Base-by-base conservation (phyloP, 371 early-diverging fungal species). In the Mortierella sp. region DNA sequence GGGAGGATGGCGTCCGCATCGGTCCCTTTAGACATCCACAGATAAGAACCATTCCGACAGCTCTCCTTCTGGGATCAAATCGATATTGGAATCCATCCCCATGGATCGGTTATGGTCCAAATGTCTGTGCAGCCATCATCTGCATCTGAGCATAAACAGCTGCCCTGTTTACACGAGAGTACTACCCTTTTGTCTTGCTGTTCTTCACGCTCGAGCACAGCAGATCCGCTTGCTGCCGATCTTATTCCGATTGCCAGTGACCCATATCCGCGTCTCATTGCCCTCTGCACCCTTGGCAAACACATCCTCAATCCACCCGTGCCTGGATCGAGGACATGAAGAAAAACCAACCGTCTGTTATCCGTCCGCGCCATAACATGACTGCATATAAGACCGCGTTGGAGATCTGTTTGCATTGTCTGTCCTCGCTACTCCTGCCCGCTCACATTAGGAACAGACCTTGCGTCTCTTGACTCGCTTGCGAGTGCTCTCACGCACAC, bases 41-140 rank as follows among this genome's bases (percentile, higher is more conserved):
- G 54, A 54, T 54, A 46, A 54, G 54, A 55, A 54, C 31, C 49
- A 69, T 69, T 69, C 70, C 63, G 62, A 69, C 70, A 69, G 63
- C 63, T 54, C 54, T 54, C 51, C 42, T 46, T 50, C 56, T 62
- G 56, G 51, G 50, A 64, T 59, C 58, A 63, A 60, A 71, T 64
- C 51, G 71, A 64, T 64, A 64, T 64, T 71, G 61, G 71, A 71
- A 71, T 71, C 61, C 60, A 38, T 55, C 47, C 51, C 34, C 34
- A 34, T 34, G 34, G 7, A 34, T n/a, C n/a, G n/a, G n/a, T n/a
- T n/a, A n/a, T n/a, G n/a, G n/a, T n/a, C n/a, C n/a, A n/a, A n/a
- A n/a, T n/a, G n/a, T n/a, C n/a, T n/a, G n/a, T n/a, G n/a, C n/a
- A n/a, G n/a, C n/a, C n/a, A n/a, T n/a, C 53, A 18, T 38, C 1